Conservation (phyloP, 2,329 filamentous ascomycete genomes). For the Fusarium sp. region DNA sequence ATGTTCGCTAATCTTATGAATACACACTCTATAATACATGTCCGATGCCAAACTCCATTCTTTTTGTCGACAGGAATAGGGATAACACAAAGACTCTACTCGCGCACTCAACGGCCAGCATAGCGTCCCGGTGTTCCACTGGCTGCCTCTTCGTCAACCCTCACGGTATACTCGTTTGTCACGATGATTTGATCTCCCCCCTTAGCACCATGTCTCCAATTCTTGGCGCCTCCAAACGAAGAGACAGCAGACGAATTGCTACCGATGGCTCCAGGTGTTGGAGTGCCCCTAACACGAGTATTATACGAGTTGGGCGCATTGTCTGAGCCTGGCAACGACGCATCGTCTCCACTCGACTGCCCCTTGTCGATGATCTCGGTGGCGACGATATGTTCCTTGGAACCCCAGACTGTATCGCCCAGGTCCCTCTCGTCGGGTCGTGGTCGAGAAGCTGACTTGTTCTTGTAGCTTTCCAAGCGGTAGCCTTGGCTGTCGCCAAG, state of each 20-base stretch:
- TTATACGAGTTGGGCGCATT: neutral
- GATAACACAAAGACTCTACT: neutral
- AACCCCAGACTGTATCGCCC: constrained; percentile 4
- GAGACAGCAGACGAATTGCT: neutral
- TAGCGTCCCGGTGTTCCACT: neutral
- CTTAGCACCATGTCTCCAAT: constrained; percentile 5
- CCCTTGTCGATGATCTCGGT: neutral
- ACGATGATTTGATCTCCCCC: neutral
- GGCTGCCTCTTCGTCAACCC: constrained; percentile 4
- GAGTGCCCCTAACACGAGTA: neutral
- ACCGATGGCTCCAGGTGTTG: neutral
- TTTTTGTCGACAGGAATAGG: neutral
- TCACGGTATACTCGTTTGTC: constrained; percentile 2
- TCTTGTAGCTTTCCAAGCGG: constrained; percentile 10
- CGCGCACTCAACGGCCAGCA: neutral
- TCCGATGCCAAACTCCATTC: neutral
- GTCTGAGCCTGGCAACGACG: constrained; percentile 4
- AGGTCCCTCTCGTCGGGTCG: constrained; percentile 4
- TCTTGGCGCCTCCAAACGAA: neutral
- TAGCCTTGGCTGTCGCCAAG: constrained; percentile 12
- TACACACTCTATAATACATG: neutral
- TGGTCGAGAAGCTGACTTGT: neutral
- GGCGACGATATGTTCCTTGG: constrained; percentile 8
- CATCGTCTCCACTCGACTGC: neutral
- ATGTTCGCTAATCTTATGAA: neutral